phyloP scores from a whole-genome alignment of 306 rosid genomes.

The Rosa chinensis region DNA sequence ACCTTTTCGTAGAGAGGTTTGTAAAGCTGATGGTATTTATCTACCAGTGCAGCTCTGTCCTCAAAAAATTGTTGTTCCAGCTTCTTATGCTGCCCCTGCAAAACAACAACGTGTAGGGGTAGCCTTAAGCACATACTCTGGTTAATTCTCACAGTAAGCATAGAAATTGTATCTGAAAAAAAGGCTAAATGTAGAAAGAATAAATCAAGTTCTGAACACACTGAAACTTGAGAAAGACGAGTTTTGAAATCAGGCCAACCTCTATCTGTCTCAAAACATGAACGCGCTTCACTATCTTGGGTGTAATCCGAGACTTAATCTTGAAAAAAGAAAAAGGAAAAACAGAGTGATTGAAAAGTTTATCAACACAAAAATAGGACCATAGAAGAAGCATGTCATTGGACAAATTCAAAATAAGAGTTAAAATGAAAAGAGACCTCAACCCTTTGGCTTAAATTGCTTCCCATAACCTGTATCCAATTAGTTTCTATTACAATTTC shows the following conservation, averaged over 20 bases:
- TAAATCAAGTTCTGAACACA: too few species aligned
- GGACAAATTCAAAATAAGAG: too few species aligned
- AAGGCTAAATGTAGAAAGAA: too few species aligned
- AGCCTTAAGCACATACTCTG: neutral
- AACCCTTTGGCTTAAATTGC: too few species aligned
- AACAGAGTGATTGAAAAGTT: neutral
- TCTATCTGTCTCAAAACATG: conserved; percentile 69
- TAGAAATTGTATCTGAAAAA: too few species aligned
- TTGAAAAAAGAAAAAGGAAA: too few species aligned
- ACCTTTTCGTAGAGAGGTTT: conserved; percentile 65
- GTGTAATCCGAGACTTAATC: conserved; percentile 13
- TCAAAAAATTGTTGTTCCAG: conserved; percentile 59
- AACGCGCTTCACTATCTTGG: conserved; percentile 61
- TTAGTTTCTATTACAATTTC: neutral
- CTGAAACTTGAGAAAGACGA: neutral
- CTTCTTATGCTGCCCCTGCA: conserved; percentile 63
- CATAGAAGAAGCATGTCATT: neutral
- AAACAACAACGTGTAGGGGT: neutral
- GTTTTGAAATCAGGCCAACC: conserved; percentile 31
- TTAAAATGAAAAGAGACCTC: too few species aligned
- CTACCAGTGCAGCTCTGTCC: conserved; percentile 77
- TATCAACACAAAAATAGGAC: neutral
- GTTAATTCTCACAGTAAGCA: too few species aligned
- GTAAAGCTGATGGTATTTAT: conserved; percentile 65
- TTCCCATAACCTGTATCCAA: too few species aligned